Conservation (phyloP, 78 protist species). For the Chrysochromulina tobinii region DNA sequence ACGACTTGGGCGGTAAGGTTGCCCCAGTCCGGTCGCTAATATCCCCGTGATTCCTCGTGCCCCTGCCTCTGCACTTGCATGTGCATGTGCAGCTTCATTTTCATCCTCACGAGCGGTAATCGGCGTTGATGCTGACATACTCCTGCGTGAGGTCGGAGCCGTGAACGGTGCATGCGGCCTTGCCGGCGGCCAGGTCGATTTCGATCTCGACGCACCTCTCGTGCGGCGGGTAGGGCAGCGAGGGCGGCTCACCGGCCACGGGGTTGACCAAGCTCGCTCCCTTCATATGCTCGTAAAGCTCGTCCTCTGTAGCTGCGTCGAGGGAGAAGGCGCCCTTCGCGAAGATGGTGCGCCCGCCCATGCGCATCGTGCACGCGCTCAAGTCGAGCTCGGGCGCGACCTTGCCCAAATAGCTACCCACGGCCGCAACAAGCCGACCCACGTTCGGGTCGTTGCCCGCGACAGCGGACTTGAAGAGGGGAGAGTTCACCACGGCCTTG, state of each 20-base stretch:
- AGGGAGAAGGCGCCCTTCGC: background rate
- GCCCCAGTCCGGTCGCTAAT: too few relatives aligned
- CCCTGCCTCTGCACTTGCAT: too few relatives aligned
- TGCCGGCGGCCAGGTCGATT: background rate
- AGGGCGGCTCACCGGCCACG: background rate
- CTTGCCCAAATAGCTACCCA: background rate
- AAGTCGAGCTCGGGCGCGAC: background rate
- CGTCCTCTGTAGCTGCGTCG: background rate
- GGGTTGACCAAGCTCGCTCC: too few relatives aligned
- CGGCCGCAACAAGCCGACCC: background rate
- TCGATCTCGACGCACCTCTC: background rate
- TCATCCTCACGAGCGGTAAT: slow-evolving; percentile 1
- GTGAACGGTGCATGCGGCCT: background rate
- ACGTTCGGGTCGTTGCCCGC: slow-evolving; percentile 33
- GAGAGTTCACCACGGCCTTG: slow-evolving; percentile 4
- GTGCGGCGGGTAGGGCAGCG: background rate
- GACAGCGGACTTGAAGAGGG: background rate
- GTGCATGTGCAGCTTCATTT: too few relatives aligned
- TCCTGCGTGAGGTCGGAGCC: slow-evolving; percentile 15
- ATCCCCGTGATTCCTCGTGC: too few relatives aligned
- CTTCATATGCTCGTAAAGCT: too few relatives aligned
- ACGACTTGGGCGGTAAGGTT: too few relatives aligned
- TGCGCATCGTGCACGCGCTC: background rate
- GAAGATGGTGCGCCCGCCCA: background rate
- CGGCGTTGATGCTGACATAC: background rate